phyloP scores from a whole-genome alignment of 208 protist species.

The Histomonas meleagridis region DNA sequence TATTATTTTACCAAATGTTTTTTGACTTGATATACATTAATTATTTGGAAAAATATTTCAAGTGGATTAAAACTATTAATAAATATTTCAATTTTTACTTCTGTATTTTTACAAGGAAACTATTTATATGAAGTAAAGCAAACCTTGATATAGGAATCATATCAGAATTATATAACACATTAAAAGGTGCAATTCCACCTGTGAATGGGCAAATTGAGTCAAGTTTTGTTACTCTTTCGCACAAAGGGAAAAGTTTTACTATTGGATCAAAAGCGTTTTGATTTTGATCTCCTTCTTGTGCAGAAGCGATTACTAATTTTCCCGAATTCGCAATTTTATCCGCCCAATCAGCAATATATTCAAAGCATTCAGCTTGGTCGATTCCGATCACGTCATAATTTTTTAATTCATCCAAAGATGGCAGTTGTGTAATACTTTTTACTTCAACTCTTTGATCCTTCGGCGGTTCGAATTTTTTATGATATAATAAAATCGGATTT shows the following conservation, averaged over 20 bases:
- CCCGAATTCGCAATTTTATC: conserved; percentile 65
- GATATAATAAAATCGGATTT: conserved; percentile 72
- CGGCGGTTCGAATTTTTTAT: conserved; percentile 49
- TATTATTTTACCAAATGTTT: no score
- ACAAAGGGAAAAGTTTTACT: conserved; percentile 63
- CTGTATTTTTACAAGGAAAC: no score
- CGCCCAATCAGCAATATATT: conserved; percentile 70
- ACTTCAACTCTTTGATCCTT: conserved; percentile 65
- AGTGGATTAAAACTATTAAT: no score
- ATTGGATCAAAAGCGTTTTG: conserved; percentile 67
- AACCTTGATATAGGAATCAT: not conserved
- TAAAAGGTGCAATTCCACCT: not conserved
- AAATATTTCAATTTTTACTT: no score
- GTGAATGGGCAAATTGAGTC: conserved; percentile 63
- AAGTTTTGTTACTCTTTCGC: conserved; percentile 72
- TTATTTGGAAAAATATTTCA: no score
- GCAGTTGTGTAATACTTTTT: conserved; percentile 56
- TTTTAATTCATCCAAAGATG: conserved; percentile 50
- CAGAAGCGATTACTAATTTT: conserved; percentile 74
- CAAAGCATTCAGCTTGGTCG: conserved; percentile 68
- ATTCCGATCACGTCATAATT: conserved; percentile 73
- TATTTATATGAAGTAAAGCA: no score
- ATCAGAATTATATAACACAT: not conserved
- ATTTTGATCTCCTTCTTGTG: conserved; percentile 73
- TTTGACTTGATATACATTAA: no score